Percentiles rank a stretch among this genome's conserved stretches.
phyloP scores from a whole-genome alignment of 495 filamentous ascomycete species.

The Penicillium parvum region DNA sequence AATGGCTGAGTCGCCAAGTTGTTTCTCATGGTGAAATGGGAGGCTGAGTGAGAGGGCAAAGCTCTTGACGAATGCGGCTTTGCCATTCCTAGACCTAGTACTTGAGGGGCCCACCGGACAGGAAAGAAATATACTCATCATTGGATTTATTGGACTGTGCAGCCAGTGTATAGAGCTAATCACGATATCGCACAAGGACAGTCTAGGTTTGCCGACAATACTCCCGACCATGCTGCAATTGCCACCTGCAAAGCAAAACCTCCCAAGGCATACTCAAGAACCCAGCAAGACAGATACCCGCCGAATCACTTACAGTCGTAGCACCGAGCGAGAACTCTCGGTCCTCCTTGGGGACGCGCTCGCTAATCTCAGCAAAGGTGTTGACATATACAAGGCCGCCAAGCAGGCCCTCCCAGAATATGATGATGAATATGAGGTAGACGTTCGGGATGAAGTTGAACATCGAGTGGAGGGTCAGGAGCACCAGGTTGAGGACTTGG shows the following conservation, averaged over 20 bases:
- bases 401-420: conserved; percentile 95
- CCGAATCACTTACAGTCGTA: conserved; percentile 88
- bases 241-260: conserved; percentile 74
- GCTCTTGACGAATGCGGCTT: no score
- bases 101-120: no score
- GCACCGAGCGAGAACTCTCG: conserved; percentile 88
- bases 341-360: conserved; percentile 68
- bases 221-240: conserved; percentile 69
- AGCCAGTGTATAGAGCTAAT: no score
- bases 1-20: no score
- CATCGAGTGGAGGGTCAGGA: conserved; percentile 72
- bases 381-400: conserved; percentile 93
- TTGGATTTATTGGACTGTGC: no score
- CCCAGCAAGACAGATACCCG: conserved; percentile 83
- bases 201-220: conserved; percentile 73
- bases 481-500: conserved; percentile 69
- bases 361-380: conserved; percentile 88
- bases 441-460: conserved; percentile 76
- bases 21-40: no score
- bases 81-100: no score
- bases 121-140: no score
- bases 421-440: conserved; percentile 71
- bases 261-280: conserved; percentile 85
- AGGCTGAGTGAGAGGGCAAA: no score
- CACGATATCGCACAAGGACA: no score